Conservation (phyloP, 441 rosid species). For the Manihot esculenta region DNA sequence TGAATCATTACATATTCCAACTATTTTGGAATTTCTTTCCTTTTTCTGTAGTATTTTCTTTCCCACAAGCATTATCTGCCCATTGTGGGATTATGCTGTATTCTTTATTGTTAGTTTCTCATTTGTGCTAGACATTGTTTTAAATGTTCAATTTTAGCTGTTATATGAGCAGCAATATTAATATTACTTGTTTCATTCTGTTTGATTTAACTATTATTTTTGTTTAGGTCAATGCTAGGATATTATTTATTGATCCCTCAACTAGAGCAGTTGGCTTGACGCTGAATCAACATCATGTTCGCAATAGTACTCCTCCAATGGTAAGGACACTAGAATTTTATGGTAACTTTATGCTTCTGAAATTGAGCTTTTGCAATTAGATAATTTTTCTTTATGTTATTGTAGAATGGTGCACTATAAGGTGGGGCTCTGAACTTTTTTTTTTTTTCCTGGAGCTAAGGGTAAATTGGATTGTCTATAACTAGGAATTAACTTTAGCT, state of each 20-base stretch:
- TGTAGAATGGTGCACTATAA: not conserved
- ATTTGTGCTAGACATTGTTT: not conserved
- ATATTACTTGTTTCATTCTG: not conserved
- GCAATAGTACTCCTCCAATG: conserved; percentile 68
- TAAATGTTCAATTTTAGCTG: not conserved
- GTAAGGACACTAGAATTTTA: conserved; percentile 43
- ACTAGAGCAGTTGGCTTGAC: conserved; percentile 98
- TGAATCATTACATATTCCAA: not conserved
- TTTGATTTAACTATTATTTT: conserved; percentile 22
- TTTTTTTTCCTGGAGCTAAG: not conserved
- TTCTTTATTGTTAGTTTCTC: not conserved
- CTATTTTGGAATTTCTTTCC: not conserved
- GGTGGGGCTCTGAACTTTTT: not conserved
- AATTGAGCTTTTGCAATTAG: not conserved
- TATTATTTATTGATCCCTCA: conserved; percentile 88
- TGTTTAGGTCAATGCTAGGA: conserved; percentile 84
- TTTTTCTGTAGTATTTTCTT: not conserved
- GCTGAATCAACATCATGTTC: conserved; percentile 79
- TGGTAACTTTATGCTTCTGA: not conserved
- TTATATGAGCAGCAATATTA: not conserved
- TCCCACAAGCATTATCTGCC: not conserved
- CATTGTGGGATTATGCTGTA: conserved; percentile 1
- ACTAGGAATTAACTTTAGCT: not conserved
- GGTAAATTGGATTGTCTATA: not conserved
- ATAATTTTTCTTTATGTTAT: not conserved